Percentiles rank a stretch among this genome's conserved stretches.
phyloP scores from a whole-genome alignment of 352 stramenopile species.

The Sclerospora graminicola region DNA sequence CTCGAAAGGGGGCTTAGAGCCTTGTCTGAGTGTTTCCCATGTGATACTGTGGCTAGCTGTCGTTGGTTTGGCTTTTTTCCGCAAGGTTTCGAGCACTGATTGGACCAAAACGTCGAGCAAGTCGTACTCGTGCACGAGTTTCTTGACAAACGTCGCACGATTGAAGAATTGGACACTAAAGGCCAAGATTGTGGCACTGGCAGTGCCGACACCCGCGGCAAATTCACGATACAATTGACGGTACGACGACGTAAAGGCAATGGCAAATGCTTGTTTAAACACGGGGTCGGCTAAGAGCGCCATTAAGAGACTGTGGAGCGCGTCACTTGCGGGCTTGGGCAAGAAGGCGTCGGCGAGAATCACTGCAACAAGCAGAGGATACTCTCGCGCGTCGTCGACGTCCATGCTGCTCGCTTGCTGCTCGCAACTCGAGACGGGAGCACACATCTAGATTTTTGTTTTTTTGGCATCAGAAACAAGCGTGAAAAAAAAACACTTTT shows the following conservation, averaged over 20 bases:
- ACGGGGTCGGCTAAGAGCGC: conserved; percentile 92
- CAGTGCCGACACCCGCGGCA: conserved; percentile 56
- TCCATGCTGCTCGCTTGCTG: conserved; percentile 30
- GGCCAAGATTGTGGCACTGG: conserved; percentile 82
- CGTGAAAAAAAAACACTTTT: no score
- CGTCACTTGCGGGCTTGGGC: conserved; percentile 60
- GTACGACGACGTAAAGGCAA: conserved; percentile 93
- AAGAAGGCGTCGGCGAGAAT: conserved; percentile 82
- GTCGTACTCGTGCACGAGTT: conserved; percentile 62
- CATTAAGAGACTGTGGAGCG: conserved; percentile 91
- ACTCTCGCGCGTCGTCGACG: conserved; percentile 30
- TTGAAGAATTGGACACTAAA: conserved; percentile 99
- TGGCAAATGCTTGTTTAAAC: conserved; percentile 95
- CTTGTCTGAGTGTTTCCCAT: conserved; percentile 33
- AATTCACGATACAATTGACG: conserved; percentile 74
- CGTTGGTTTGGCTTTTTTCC: conserved; percentile 37
- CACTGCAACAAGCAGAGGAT: conserved; percentile 55
- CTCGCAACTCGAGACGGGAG: conserved; percentile 27
- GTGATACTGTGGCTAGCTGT: no score
- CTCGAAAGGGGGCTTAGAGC: no score
- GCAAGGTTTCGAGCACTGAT: conserved; percentile 62
- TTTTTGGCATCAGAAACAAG: no score
- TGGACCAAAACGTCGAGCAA: conserved; percentile 61
- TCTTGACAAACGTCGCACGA: conserved; percentile 92
- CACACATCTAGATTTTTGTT: conserved; percentile 30